Evolutionary conservation across 2,329 filamentous ascomycete genomes (phyloP).

Genomic region (Aspergillus proliferans): DNA sequence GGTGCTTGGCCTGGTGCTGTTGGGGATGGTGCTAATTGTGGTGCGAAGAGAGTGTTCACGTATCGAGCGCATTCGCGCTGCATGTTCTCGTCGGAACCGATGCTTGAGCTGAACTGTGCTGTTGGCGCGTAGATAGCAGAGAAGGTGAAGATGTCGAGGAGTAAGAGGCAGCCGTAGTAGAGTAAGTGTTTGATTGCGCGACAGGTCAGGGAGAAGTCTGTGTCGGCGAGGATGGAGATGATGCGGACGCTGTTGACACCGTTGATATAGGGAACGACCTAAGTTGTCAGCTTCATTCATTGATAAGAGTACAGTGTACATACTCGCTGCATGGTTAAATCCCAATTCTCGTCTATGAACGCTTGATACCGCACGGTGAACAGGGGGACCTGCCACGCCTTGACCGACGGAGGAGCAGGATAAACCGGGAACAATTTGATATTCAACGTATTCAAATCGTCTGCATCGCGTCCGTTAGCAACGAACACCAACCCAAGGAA

Average conservation of each 20-base stretch:
- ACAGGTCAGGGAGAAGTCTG: conserved; percentile 78
- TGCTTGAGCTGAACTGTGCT: conserved; percentile 64
- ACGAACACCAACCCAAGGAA: conserved; percentile 4
- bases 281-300: background rate
- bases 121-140: conserved; percentile 82
- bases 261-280: conserved; percentile 80
- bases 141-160: conserved; percentile 95
- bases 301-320: background rate
- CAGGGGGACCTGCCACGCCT: conserved; percentile 86
- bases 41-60: conserved; percentile 54
- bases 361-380: conserved; percentile 52
- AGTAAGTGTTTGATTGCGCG: conserved; percentile 82
- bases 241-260: conserved; percentile 83
- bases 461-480: conserved; percentile 38
- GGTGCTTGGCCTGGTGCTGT: conserved; percentile 19
- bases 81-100: conserved; percentile 69
- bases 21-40: conserved; percentile 11
- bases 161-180: conserved; percentile 83
- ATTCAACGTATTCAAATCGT: conserved; percentile 90
- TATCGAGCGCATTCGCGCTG: conserved; percentile 86
- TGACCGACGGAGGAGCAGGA: conserved; percentile 67
- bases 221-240: conserved; percentile 78
- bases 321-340: conserved; percentile 48
- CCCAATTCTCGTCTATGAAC: conserved; percentile 51
- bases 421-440: conserved; percentile 91